These are phyloP conservation scores for Penicillium goetzii DNA, from an alignment of 495 filamentous ascomycete species.

Conservation along the genomic window DNA sequence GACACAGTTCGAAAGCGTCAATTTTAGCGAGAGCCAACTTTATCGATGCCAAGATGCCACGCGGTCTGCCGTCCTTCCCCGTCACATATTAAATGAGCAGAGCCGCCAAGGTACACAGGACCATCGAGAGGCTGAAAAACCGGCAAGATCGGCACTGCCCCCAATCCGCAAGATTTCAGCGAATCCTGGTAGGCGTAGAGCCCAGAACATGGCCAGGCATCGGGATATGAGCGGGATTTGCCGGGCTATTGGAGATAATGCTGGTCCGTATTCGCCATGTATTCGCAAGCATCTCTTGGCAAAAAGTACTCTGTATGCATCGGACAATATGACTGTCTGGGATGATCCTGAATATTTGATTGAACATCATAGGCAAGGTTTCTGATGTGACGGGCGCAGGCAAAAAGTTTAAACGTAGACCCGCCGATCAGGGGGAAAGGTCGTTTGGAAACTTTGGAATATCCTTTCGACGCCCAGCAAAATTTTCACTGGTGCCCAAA, in stretches of 20 bases:
- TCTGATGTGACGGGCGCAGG: conserved; percentile 7
- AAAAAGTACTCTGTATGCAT: conserved; percentile 5
- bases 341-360: not conserved
- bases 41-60: not conserved
- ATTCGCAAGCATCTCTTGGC: conserved; percentile 9
- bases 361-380: conserved; percentile 13
- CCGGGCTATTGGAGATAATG: not conserved
- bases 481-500: conserved; percentile 2
- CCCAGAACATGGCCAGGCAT: not conserved
- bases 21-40: not conserved
- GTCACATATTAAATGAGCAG: conserved; percentile 7
- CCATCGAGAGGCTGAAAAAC: conserved; percentile 18
- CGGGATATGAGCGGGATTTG: not conserved
- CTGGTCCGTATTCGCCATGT: conserved; percentile 5
- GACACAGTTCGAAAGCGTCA: not conserved
- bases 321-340: conserved; percentile 8
- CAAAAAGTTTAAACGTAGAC: conserved; percentile 5
- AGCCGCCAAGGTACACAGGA: not conserved
- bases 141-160: conserved; percentile 19
- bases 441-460: conserved; percentile 4
- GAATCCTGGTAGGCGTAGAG: not conserved
- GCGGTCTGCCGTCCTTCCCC: conserved; percentile 7
- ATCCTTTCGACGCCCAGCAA: conserved; percentile 5
- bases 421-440: conserved; percentile 19
- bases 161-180: not conserved